Conservation (phyloP, 2,329 filamentous ascomycete species). For the Emmonsiellopsis sp. region DNA sequence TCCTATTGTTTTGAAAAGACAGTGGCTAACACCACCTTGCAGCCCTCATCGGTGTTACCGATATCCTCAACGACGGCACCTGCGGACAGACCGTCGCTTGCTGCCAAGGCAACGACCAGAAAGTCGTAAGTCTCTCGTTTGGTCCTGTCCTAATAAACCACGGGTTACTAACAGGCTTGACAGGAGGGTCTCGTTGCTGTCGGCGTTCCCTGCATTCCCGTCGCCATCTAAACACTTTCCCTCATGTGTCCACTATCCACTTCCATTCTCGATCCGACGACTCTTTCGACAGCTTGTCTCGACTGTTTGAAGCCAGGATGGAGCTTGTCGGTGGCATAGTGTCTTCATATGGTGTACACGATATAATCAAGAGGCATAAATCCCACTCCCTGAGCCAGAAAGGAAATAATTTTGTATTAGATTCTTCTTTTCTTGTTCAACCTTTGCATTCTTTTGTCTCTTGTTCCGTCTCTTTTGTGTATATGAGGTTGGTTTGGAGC, state of each 20-base stretch:
- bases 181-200: slow-evolving; percentile 28
- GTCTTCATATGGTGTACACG: neutral
- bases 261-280: neutral
- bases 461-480: slow-evolving; percentile 3
- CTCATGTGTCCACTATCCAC: neutral
- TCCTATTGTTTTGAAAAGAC: neutral
- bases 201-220: slow-evolving; percentile 30
- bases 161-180: slow-evolving; percentile 2
- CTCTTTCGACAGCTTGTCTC: neutral
- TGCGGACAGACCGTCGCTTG: slow-evolving; percentile 12
- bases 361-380: neutral
- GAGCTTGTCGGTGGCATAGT: neutral
- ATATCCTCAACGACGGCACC: slow-evolving; percentile 9
- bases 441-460: slow-evolving; percentile 1
- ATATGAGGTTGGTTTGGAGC: slow-evolving; percentile 6
- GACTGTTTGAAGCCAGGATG: neutral
- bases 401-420: neutral
- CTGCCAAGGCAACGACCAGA: slow-evolving; percentile 9
- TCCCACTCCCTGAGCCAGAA: neutral
- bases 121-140: slow-evolving; percentile 8
- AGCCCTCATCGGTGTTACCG: slow-evolving; percentile 22
- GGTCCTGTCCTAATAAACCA: neutral
- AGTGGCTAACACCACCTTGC: slow-evolving; percentile 6
- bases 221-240: slow-evolving; percentile 25
- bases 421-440: neutral